Base-by-base conservation (phyloP, 73 alveolate genomes). In the Uronychia setigera region DNA sequence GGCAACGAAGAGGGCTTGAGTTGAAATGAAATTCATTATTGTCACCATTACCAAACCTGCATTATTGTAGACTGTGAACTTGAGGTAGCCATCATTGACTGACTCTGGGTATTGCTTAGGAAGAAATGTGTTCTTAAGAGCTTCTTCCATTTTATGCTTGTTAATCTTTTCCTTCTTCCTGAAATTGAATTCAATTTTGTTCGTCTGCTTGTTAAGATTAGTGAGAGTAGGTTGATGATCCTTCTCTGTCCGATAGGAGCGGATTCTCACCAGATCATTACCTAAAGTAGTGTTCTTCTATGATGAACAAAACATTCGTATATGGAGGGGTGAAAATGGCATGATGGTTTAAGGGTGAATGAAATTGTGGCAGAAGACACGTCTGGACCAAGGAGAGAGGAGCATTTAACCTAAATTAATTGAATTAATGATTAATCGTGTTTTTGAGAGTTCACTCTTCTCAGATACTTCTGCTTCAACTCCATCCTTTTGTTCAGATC, bases 71-170 rank as follows among this genome's bases (percentile, higher is more conserved):
- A 89, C 19, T 25, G 92, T 26, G 59, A 89, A 89, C 58, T 79
- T 78, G 19, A 81, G 26, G 58, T 89, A 89, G 1, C 95, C 95
- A 0, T 85, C 90, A 31, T 76, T 88, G 14, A 89, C 95, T 26
- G 92, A 79, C 75, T 89, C 80, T 0, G 95, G 95, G 33, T 89
- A 89, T 29, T 82, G 90, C 27, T 90, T 59, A 11, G 95, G 95
- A 1, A 89, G 58, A 78, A 84, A 89, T 26, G 90, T 84, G 78
- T 89, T 83, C 27, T 31, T 32, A 29, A 89, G 32, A 1, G 77
- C 85, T 0, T 46, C 33, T 26, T 60, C 57, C 29, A 85, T 26
- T 5, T 89, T 74, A 13, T 59, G 35, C 34, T 58, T 32, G 19
- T 81, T 35, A 14, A 30, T 75, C 32, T n/a, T 78, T 25, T 78